Conservation (phyloP, 31 red algal species). For the Odonthalia washingtoniensis region DNA sequence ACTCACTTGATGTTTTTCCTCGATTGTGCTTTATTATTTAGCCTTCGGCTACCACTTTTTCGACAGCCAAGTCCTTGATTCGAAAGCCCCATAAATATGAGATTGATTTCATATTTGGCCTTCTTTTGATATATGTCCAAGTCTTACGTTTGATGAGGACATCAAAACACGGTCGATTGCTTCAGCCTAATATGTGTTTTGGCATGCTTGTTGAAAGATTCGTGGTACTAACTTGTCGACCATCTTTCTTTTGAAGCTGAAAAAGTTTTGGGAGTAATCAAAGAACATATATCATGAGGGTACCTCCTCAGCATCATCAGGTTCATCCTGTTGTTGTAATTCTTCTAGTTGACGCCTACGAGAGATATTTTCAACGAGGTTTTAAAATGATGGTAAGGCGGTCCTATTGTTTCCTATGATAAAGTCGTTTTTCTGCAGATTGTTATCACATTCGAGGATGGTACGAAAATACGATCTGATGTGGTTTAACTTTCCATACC, state of each 20-base stretch:
- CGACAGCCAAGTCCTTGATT: neutral
- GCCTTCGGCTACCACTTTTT: too few species aligned
- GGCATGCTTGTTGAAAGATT: slow-evolving; percentile 29
- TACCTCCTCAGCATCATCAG: slow-evolving; percentile 19
- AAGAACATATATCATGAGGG: slow-evolving; percentile 15
- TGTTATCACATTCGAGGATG: neutral
- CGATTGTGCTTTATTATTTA: too few species aligned
- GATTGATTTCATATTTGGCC: slow-evolving; percentile 2
- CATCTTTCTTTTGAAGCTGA: slow-evolving; percentile 12
- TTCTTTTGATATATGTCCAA: neutral
- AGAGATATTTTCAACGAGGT: slow-evolving; percentile 10
- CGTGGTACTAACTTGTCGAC: neutral
- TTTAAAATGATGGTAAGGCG: neutral
- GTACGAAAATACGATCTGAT: slow-evolving; percentile 33
- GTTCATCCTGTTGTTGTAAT: slow-evolving; percentile 6
- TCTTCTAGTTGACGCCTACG: neutral
- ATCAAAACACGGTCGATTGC: slow-evolving; percentile 40
- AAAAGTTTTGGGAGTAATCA: neutral
- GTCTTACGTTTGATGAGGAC: slow-evolving; percentile 22
- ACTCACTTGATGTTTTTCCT: too few species aligned
- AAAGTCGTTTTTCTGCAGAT: slow-evolving; percentile 14
- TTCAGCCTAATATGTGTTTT: slow-evolving; percentile 25
- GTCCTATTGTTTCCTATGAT: neutral
- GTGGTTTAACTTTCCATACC: slow-evolving; percentile 35
- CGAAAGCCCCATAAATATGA: slow-evolving; percentile 12